Conservation (phyloP, 2,329 filamentous ascomycete species). For the Claviceps africana region DNA sequence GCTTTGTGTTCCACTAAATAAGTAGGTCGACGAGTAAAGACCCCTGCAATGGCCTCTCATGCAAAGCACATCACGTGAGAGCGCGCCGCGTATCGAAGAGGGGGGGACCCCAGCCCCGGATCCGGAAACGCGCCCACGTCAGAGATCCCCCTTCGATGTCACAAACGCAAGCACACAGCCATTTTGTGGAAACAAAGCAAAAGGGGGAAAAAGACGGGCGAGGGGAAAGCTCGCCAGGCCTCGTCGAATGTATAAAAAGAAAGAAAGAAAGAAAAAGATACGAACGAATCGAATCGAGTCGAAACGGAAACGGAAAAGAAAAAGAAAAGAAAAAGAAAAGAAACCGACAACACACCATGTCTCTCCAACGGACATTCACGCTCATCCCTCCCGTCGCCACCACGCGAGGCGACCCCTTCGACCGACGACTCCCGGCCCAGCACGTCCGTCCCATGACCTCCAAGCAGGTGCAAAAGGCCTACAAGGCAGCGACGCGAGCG, state of each 20-base stretch:
- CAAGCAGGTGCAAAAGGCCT: constrained; percentile 26
- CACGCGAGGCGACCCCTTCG: not conserved
- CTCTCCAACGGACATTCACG: constrained; percentile 29
- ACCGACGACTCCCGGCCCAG: not conserved
- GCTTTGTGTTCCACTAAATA: too few species aligned
- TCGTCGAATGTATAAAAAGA: too few species aligned
- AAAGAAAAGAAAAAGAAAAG: constrained; percentile 4
- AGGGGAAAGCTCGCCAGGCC: too few species aligned
- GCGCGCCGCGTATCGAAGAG: not conserved
- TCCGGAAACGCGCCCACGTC: not conserved
- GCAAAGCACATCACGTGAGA: not conserved
- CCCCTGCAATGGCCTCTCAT: too few species aligned
- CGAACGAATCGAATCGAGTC: too few species aligned
- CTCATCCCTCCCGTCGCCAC: constrained; percentile 23
- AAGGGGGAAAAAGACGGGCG: not conserved
- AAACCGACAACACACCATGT: constrained; percentile 22
- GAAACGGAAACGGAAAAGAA: not conserved
- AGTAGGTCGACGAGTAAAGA: too few species aligned
- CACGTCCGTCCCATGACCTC: constrained; percentile 23
- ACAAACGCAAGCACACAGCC: not conserved
- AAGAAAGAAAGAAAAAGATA: not conserved
- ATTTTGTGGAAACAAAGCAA: not conserved
- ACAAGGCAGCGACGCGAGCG: constrained; percentile 20
- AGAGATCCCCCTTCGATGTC: not conserved
- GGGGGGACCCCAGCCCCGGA: not conserved